Evolutionary conservation across 345 rosid species (phyloP), one percentile per base, ranked within the genome.

Genomic region (Turritis glabra): DNA sequence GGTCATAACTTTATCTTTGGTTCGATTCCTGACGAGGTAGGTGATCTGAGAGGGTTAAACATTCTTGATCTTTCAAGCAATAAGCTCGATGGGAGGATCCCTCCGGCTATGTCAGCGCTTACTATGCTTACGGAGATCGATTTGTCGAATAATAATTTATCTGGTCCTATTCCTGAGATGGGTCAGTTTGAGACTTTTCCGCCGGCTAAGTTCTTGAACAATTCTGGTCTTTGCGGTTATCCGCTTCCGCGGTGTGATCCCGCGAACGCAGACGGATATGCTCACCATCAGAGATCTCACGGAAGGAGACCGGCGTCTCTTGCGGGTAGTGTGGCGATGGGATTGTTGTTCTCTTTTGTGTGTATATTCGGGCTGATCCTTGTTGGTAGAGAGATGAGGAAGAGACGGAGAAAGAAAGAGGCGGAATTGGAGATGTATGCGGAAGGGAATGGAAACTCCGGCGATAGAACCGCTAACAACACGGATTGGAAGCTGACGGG

Each of bases 61-160:
- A 92, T 95, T 80, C 96, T 95, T 25, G 97, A 92, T 73, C 91
- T 92, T 40, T 92, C 99, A 1, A 80, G 81, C 71, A 95, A 95
- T 64, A 69, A 60, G 58, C 82, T 95, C 37, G 83, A 82, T 27
- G 98, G 96, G 71, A 47, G 60, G 32, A 95, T 95, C 38, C 99
- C 99, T 5, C 64, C 65, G 55, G 79, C 91, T 3, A 78, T 92
- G 89, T 81, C 90, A 25, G 79, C 72, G 2, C 84, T 86, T 17
- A 74, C 97, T 0, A 32, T 79, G 84, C 86, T 95, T 3, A 77
- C 79, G 0, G 98, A 92, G 75, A 82, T 87, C 21, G 86, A 95
- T 81, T 69, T 95, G 74, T 92, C 97, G 0, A 84, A 89, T 77
- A 95, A 95, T 72, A 26, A 57, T 51, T 85, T 95, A 71, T 73